Evolutionary conservation across 2,329 filamentous ascomycete genomes (phyloP), one percentile per base, ranked within the genome.

Genomic region (Fusarium napiforme): DNA sequence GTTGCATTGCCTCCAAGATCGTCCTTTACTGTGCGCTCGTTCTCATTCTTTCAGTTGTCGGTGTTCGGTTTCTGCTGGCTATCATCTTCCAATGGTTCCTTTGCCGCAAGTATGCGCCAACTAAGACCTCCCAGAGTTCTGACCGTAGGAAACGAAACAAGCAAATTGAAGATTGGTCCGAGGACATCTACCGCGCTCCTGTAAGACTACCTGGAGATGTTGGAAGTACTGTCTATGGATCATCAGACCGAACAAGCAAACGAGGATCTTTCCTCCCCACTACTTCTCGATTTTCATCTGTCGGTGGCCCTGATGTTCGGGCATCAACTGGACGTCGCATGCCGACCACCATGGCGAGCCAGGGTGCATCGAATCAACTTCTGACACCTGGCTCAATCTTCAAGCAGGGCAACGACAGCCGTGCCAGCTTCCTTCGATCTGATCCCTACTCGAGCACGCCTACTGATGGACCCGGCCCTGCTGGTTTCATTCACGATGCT

Each of bases 101-200:
- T 74, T 93, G 93, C 81, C 92, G 92, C 75, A 92, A 92, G 72
- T 98, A 96, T 79, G 95, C 92, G 7, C 94, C 96, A 2, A 85
- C 88, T 53, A 97, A 94, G 83, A 97, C 96, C 2, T 96, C 94
- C 5, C 92, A 97, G 81, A 91, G 90, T 21, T 91, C 92, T 9
- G 90, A 96, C 81, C 90, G 92, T 74, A 95, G 96, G 81, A 93
- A 95, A 83, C 91, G 96, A 67, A 93, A 95, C 76, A 91, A 93
- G 76, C 95, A 98, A 84, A 99, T 99, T 74, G 96, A 99, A 82
- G 96, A 98, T 78, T 99, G 96, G 96, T 93, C 92, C 19, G 94
- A 98, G 74, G 96, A 99, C 79, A 99, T 99, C 77, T 98, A 99
- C 82, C 93, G 95, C 47, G 93, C 96, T 7, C 94, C 95, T 30